Conservation (phyloP, 176 grass and related monocot species). For the Dendrocalamus sinicus region DNA sequence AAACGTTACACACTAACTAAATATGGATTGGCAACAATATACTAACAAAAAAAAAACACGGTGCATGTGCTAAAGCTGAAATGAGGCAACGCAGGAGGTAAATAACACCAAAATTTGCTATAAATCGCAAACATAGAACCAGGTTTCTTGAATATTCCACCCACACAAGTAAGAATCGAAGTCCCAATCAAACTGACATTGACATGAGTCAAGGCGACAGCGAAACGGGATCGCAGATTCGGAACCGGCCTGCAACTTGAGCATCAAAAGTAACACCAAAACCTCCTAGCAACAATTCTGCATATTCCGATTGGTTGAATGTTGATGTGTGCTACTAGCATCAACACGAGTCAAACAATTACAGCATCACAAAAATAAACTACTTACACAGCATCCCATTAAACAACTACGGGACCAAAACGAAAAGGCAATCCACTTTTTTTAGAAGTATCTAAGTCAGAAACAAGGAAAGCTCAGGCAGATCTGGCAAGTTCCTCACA, state of each 20-base stretch:
- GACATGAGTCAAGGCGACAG: slow-evolving; percentile 1
- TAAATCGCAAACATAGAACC: background rate
- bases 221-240: slow-evolving; percentile 10
- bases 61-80: slow-evolving; percentile 5
- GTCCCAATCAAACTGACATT: background rate
- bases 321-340: slow-evolving; percentile 6
- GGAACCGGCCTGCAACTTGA: background rate
- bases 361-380: slow-evolving; percentile 26
- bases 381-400: slow-evolving; percentile 4
- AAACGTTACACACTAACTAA: background rate
- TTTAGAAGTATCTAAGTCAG: slow-evolving; percentile 27
- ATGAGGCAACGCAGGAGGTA: slow-evolving; percentile 34
- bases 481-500: slow-evolving; percentile 48
- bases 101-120: background rate
- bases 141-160: slow-evolving; percentile 35
- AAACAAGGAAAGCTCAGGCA: slow-evolving; percentile 43
- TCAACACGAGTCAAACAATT: slow-evolving; percentile 36
- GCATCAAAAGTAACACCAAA: background rate
- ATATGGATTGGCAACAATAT: background rate
- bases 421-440: slow-evolving; percentile 41
- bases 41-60: background rate
- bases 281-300: background rate
- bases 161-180: background rate
- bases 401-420: slow-evolving; percentile 36
- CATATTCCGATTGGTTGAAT: background rate